phyloP scores from a whole-genome alignment of 2,329 filamentous ascomycete species.

The Fusarium circinatum region DNA sequence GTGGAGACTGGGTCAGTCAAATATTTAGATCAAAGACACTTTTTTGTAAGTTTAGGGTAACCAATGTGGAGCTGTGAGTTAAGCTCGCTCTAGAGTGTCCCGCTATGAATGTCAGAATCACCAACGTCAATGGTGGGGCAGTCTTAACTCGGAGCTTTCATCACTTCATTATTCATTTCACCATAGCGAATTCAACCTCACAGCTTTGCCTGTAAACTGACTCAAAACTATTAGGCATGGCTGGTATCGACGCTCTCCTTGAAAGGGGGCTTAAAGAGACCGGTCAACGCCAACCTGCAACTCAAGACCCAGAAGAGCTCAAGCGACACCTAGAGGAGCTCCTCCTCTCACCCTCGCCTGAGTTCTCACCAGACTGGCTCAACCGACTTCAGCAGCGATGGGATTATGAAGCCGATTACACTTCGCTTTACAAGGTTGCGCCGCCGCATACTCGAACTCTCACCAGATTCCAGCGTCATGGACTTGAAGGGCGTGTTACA shows the following conservation, averaged over 20 bases:
- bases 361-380: constrained; percentile 87
- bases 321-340: constrained; percentile 78
- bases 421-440: constrained; percentile 86
- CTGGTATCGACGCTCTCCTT: constrained; percentile 51
- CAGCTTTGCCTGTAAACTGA: neutral
- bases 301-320: constrained; percentile 67
- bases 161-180: constrained; percentile 15
- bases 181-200: neutral
- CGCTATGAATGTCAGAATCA: constrained; percentile 27
- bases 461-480: constrained; percentile 90
- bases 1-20: neutral
- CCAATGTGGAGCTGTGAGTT: constrained; percentile 10
- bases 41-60: constrained; percentile 17
- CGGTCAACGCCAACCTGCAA: constrained; percentile 28
- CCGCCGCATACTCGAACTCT: constrained; percentile 95
- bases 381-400: constrained; percentile 89
- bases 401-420: constrained; percentile 83
- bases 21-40: too few relatives aligned
- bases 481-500: constrained; percentile 90
- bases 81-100: constrained; percentile 2
- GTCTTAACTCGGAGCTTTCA: constrained; percentile 31
- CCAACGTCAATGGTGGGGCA: constrained; percentile 42
- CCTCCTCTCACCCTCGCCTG: constrained; percentile 81
- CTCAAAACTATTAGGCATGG: constrained; percentile 40
- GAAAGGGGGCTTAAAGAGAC: constrained; percentile 25